phyloP scores from a whole-genome alignment of 179 eudicot genomes.

The Carnegiea gigantea region DNA sequence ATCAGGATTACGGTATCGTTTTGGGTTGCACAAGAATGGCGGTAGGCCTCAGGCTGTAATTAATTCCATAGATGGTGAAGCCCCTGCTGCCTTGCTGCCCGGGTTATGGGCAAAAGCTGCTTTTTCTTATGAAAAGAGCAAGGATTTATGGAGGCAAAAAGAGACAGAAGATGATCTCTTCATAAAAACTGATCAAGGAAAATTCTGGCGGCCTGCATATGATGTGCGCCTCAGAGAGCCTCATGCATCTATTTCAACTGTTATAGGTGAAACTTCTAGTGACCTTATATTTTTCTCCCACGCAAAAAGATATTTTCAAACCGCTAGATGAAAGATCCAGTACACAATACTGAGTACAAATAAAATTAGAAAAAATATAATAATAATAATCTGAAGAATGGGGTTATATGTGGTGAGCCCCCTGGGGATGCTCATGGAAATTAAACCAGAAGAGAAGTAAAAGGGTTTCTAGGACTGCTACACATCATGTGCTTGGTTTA shows the following conservation, averaged over 20 bases:
- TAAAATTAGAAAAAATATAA: no score
- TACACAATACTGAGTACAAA: neutral
- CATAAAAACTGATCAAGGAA: conserved; percentile 40
- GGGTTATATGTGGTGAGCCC: neutral
- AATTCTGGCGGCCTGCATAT: conserved; percentile 52
- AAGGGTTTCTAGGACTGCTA: neutral
- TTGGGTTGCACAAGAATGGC: conserved; percentile 67
- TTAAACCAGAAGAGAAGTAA: neutral
- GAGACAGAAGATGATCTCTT: conserved; percentile 61
- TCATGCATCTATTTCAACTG: conserved; percentile 67
- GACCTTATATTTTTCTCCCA: neutral
- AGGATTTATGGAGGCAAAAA: conserved; percentile 70
- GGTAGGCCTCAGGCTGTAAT: conserved; percentile 53
- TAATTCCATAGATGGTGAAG: conserved; percentile 37
- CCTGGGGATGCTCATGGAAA: neutral
- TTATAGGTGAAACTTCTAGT: conserved; percentile 45
- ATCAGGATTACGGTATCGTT: conserved; percentile 68
- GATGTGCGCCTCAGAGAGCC: conserved; percentile 79
- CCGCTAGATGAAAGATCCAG: neutral
- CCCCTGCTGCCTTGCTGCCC: conserved; percentile 60
- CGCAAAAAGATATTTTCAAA: neutral
- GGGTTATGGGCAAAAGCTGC: conserved; percentile 85
- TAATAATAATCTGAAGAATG: neutral
- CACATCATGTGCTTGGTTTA: neutral
- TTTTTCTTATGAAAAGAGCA: conserved; percentile 68